These are phyloP conservation scores for Alternaria rosae DNA, from an alignment of 2,329 filamentous ascomycete genomes.

Conservation along the genomic window DNA sequence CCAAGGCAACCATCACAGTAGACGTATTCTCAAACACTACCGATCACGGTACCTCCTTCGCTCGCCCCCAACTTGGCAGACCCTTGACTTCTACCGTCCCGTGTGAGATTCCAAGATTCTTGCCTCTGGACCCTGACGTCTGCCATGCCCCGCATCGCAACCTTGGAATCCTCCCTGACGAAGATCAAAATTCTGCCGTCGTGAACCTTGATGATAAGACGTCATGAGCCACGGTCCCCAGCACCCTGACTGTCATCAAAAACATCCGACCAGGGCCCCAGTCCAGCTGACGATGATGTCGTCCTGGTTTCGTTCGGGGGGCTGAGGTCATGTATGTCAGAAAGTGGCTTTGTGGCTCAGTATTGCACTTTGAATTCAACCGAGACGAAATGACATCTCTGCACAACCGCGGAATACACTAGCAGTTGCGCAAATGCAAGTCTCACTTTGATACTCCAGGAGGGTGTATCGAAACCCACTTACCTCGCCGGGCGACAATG, in stretches of 20 bases:
- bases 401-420: not conserved
- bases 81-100: not conserved
- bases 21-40: not conserved
- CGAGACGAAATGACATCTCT: not conserved
- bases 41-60: not conserved
- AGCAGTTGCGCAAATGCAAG: conserved; percentile 1
- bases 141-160: conserved; percentile 18
- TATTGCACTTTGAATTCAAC: not conserved
- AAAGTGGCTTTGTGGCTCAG: conserved; percentile 8
- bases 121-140: conserved; percentile 10
- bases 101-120: conserved; percentile 2
- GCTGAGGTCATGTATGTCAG: conserved; percentile 4
- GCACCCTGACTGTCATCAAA: not conserved
- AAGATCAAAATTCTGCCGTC: conserved; percentile 1
- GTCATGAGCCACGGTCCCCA: conserved; percentile 5
- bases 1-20: not conserved
- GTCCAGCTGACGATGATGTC: conserved; percentile 10
- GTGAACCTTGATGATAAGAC: not conserved
- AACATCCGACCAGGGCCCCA: not conserved
- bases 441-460: not conserved
- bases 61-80: not conserved
- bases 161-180: not conserved
- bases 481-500: not conserved
- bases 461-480: conserved; percentile 4
- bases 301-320: not conserved